Base-by-base conservation (phyloP, 495 filamentous ascomycete species). In the Penicillium longicatenatum region DNA sequence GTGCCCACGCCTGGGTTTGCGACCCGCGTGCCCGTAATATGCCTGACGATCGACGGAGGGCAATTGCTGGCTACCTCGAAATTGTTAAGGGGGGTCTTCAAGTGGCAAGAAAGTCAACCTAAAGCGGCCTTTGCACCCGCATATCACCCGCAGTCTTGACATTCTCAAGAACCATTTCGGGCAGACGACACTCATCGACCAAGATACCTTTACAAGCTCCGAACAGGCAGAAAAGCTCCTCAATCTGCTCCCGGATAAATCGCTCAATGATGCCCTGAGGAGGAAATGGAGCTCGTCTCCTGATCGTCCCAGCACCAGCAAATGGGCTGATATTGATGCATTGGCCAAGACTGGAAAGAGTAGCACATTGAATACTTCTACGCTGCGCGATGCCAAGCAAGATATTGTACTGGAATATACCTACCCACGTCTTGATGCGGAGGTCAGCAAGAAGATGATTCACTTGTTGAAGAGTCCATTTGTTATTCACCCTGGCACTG, bases 1-100 rank as follows among this genome's bases (percentile, higher is more conserved):
- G 94, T 71, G 92, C 88, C 16, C 94, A 98, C 86, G 94, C 93
- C 8, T 98, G 94, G 94, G 89, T 98, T n/a, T 97, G 93, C 69
- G 94, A 98, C 72, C 89, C 88, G 57, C 84, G 86, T 47, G 94
- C 92, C 4, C 82, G 94, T 56, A 78, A 79, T 37, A 80, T 98
- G 74, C 87, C 96, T 63, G 94, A 98, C 67, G 78, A 85, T 50
- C 90, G 90, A 64, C 82, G 94, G 30, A 86, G 84, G 57, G 89
- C 92, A 3, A 83, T 98, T 45, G 90, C 91, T 4, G 84, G 87
- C 8, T 98, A 98, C 70, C 82, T 98, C 11, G 92, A 96, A 62
- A 79, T 97, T 4, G 76, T 97, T 3, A 87, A 85, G 50, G 93
- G 94, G 91, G 92, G 14, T 83, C 88, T 35, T 84, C 92, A 63